Evolutionary conservation across 2,329 filamentous ascomycete genomes (phyloP), one percentile per base, ranked within the genome.

Genomic region (Ampelomyces quisqualis): DNA sequence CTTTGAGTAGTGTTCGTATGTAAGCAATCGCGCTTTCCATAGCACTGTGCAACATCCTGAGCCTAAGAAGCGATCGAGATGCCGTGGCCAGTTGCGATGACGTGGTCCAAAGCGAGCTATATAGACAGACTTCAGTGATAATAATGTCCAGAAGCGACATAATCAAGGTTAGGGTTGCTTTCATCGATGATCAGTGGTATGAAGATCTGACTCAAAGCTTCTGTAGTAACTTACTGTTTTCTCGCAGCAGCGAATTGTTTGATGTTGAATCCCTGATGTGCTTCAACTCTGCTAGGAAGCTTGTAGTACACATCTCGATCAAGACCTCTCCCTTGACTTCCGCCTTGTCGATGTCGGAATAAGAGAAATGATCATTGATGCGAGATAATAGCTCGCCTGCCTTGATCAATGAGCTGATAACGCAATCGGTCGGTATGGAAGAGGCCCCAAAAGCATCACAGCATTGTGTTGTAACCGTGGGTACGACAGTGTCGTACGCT

Each of bases 271-370:
- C 38, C 30, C 21, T 30, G 10, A 60, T 50, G 10, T 27, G 38
- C 4, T 43, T 38, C 15, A 57, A 17, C 19, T 61, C 57, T 10
- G 29, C 42, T 3, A 38, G 26, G 20, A 59, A 58, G 32, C 42
- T 53, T 4, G 26, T 40, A 6, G 36, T 48, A 5, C 49, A 49
- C 24, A 55, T 38, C 3, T 54, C 43, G 2, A 61, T 17, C 24
- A 57, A 38, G 19, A 51, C 22, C 6, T 58, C 54, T 17, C 54
- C 50, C 20, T 36, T 45, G 10, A 54, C 36, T 2, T 57, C 54
- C 2, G 54, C 42, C 26, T 51, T 49, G 1, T 55, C 51, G 6
- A 57, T 46, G 28, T 59, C 53, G 15, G 58, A 51, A 24, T 58
- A 59, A 1, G 51, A 59, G 32, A 56, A 59, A 21, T 50, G 44